Evolutionary conservation across 306 rosid genomes (phyloP).

Genomic region (Castanea sativa): DNA sequence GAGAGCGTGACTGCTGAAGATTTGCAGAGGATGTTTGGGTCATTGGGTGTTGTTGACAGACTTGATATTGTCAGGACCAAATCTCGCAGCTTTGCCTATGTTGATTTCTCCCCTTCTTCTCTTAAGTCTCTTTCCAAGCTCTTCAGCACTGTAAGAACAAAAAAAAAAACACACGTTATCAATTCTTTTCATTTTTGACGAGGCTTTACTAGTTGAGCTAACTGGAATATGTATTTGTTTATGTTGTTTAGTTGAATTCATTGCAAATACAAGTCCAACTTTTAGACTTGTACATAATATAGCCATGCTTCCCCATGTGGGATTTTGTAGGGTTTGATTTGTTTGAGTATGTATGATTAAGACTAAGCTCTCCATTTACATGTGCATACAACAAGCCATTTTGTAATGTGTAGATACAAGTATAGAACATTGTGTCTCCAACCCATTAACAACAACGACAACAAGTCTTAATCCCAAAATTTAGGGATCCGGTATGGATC

Average conservation of each 20-base stretch:
- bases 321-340: not conserved
- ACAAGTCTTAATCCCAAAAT: too few species aligned
- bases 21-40: conserved; percentile 43
- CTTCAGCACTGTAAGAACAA: conserved; percentile 37
- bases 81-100: conserved; percentile 78
- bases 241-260: not conserved
- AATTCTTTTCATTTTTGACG: not conserved
- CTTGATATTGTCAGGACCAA: conserved; percentile 66
- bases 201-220: rapidly evolving
- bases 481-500: too few species aligned
- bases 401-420: not conserved
- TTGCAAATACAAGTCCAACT: not conserved
- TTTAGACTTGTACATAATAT: not conserved
- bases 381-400: not conserved
- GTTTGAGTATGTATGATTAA: not conserved
- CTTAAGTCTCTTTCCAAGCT: conserved; percentile 69
- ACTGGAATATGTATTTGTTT: not conserved
- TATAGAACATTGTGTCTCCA: not conserved
- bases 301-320: too few species aligned
- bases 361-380: not conserved
- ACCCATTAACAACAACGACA: not conserved
- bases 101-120: conserved; percentile 59
- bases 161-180: too few species aligned
- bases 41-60: conserved; percentile 49
- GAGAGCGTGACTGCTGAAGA: conserved; percentile 53